Conservation (phyloP, 1,284 basidiomycete species). For the Neonothopanus nambi region DNA sequence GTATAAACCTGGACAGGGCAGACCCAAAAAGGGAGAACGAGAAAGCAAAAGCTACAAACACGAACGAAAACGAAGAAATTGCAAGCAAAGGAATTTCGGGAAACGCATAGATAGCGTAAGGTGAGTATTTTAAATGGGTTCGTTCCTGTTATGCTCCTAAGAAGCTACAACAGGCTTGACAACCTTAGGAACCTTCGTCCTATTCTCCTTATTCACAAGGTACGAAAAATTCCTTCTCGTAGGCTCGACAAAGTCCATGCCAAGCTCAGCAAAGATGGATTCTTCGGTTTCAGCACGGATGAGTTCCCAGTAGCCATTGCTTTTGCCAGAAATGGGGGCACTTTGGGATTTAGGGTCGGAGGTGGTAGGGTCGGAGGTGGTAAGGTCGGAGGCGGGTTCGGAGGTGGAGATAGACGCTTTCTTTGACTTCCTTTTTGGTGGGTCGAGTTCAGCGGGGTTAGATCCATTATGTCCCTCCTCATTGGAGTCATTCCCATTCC, state of each 20-base stretch:
- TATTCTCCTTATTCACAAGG: too few species aligned
- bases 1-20: too few species aligned
- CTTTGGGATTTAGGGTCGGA: neutral
- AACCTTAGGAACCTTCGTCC: too few species aligned
- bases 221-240: conserved; percentile 27
- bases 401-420: neutral
- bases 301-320: conserved; percentile 44
- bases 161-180: too few species aligned
- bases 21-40: too few species aligned
- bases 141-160: too few species aligned
- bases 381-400: neutral
- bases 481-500: conserved; percentile 25
- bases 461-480: neutral
- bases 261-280: conserved; percentile 43
- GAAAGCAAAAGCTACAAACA: too few species aligned
- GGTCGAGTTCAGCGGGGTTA: too few species aligned
- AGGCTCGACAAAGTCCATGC: conserved; percentile 45
- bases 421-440: neutral
- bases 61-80: too few species aligned
- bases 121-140: too few species aligned
- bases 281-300: conserved; percentile 43
- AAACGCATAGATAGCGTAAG: too few species aligned
- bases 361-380: neutral
- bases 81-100: too few species aligned
- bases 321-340: conserved; percentile 22